Percentiles rank a stretch among this genome's conserved stretches.
These are phyloP conservation scores for Jamesozyma spencerorum DNA, from an alignment of 805 yeast genomes.

Conservation along the genomic window DNA sequence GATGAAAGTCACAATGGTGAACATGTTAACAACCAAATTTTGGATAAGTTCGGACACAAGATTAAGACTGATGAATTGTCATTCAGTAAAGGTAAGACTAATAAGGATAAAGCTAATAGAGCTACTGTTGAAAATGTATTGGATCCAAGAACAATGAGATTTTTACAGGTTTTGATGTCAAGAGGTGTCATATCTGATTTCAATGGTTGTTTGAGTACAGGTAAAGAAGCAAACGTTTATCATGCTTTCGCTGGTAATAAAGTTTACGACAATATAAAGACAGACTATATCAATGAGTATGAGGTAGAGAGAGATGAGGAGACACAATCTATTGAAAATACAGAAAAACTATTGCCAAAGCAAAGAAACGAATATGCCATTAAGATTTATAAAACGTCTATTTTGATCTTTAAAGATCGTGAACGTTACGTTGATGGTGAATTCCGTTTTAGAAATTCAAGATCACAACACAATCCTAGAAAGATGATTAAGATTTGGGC, in stretches of 20 bases:
- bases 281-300: conserved; percentile 1
- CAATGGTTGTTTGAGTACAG: conserved; percentile 91
- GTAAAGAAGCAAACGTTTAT: conserved; percentile 98
- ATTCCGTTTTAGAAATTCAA: conserved; percentile 78
- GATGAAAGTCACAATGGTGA: conserved; percentile 9
- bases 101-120: conserved; percentile 79
- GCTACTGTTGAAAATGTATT: conserved; percentile 96
- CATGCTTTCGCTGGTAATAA: conserved; percentile 49
- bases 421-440: conserved; percentile 96
- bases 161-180: conserved; percentile 70
- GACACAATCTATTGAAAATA: not conserved
- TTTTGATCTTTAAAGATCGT: conserved; percentile 91
- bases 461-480: conserved; percentile 84
- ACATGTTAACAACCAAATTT: conserved; percentile 39
- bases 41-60: conserved; percentile 51
- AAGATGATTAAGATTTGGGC: conserved; percentile 99
- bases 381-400: conserved; percentile 92
- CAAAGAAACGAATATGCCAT: conserved; percentile 60
- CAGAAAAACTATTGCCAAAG: no score
- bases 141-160: conserved; percentile 86
- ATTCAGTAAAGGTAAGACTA: conserved; percentile 46
- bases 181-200: conserved; percentile 77
- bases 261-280: conserved; percentile 3
- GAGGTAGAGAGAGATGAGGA: not conserved
- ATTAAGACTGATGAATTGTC: conserved; percentile 56